Base-by-base conservation (phyloP, 2,329 filamentous ascomycete genomes). In the Hortaea werneckii region DNA sequence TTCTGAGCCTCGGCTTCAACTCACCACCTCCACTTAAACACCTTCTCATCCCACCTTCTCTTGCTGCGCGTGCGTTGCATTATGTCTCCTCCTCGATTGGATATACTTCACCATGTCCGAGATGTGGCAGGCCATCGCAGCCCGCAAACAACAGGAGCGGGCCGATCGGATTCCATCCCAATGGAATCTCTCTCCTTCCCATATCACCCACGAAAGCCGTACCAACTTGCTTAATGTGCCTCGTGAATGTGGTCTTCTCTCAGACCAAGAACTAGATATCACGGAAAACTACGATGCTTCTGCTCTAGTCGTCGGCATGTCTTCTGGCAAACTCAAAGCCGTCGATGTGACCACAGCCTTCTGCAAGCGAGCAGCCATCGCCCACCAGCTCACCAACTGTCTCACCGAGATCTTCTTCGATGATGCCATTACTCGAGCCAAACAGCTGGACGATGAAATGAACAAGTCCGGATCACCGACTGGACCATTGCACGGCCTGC, bases 261-360 rank as follows among this genome's bases (percentile, higher is more conserved):
- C 59, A 1, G n/a, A 59, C 0, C 57, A 67, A 5, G 77, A 82
- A 50, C 57, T 80, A 13, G 58, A 64, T 0, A 78, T 81, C 42
- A 81, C 78, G 0, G 76, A 79, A 51, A 55, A 67, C 0, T 74
- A 72, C 50, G 71, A 77, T 58, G 70, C 70, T 6, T 65, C 65
- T 5, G 58, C 54, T 10, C 51, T 72, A 40, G 58, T 65, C 1
- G 52, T 61, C 20, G 62, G 59, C 5, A 62, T 73, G 11, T 52
- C 60, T 13, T 55, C 49, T 5, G 59, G 61, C 10, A 54, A 56
- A 41, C 44, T 70, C 10, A 67, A 54, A 29, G 63, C 64, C 44
- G 50, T 65, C 1, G 62, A 67, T 50, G 67, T 70, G 5, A 44
- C 49, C 2, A 54, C 50, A 7, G 70, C 69, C 5, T 73, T 73